A percentile compares a stretch with the other conserved stretches of the same genome.
Conservation (phyloP, 768 basidiomycete genomes). For the Naganishia onofrii region DNA sequence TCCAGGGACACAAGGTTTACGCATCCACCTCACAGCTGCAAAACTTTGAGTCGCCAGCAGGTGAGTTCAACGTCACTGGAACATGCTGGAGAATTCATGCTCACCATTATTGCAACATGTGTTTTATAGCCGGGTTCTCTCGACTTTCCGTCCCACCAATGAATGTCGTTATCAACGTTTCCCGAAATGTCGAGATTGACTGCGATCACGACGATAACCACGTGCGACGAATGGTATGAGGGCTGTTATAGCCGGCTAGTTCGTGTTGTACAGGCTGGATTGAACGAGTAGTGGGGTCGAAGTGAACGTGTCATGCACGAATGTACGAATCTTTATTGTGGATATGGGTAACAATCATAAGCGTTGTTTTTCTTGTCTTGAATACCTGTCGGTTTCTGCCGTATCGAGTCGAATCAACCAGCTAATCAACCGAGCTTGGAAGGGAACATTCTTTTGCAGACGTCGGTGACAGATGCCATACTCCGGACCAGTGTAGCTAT, state of each 20-base stretch:
- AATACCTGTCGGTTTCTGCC: too few relatives aligned
- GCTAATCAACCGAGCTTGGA: too few relatives aligned
- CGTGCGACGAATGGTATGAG: not conserved
- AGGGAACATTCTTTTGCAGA: too few relatives aligned
- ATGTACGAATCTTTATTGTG: too few relatives aligned
- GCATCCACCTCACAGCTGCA: not conserved
- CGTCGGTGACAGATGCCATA: too few relatives aligned
- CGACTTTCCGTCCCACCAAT: not conserved
- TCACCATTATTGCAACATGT: not conserved
- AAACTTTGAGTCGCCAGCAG: conserved; percentile 17
- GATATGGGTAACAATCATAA: too few relatives aligned
- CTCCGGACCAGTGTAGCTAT: too few relatives aligned
- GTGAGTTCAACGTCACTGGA: not conserved
- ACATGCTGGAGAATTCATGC: not conserved
- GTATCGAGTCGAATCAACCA: too few relatives aligned
- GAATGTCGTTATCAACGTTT: conserved; percentile 29
- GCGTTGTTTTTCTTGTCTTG: too few relatives aligned
- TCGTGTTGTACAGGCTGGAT: not conserved
- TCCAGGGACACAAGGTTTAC: not conserved
- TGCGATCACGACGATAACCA: not conserved
- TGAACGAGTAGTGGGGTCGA: not conserved
- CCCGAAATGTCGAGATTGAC: conserved; percentile 24
- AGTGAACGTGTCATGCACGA: too few relatives aligned
- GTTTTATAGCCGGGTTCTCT: conserved; percentile 15
- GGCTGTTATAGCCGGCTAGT: not conserved